Evolutionary conservation across 257 asterid species (phyloP).

Genomic region (Solanum tarijense): DNA sequence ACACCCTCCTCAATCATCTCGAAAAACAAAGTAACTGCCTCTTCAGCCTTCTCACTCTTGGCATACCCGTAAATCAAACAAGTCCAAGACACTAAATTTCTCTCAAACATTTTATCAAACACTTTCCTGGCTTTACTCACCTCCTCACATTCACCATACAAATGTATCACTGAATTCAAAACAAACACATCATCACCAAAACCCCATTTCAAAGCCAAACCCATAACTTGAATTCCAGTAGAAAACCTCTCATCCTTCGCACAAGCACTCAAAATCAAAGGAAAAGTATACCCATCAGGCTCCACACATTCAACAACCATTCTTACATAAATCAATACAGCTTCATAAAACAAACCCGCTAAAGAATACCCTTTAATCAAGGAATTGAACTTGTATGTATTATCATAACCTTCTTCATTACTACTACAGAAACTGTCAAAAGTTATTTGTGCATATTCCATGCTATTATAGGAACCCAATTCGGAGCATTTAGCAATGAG

Average conservation of each 20-base stretch:
- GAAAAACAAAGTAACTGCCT: conserved; percentile 43
- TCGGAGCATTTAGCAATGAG: conserved; percentile 30
- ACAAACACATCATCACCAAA: conserved; percentile 22
- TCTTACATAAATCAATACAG: conserved; percentile 19
- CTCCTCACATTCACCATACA: conserved; percentile 40
- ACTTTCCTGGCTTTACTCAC: conserved; percentile 30
- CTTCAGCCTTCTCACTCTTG: conserved; percentile 16
- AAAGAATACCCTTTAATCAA: conserved; percentile 30
- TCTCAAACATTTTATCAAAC: conserved; percentile 39
- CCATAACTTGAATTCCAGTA: conserved; percentile 33
- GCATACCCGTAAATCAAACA: conserved; percentile 42
- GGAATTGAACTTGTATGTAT: conserved; percentile 27
- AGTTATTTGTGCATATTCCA: conserved; percentile 26
- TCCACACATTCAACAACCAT: conserved; percentile 26
- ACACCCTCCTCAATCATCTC: conserved; percentile 29
- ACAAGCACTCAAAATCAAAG: conserved; percentile 48
- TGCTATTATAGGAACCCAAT: conserved; percentile 29
- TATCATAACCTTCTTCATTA: conserved; percentile 1
- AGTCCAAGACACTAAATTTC: conserved; percentile 52
- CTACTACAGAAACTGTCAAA: conserved; percentile 18
- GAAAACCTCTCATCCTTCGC: conserved; percentile 21
- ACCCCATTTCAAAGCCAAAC: conserved; percentile 31
- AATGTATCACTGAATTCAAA: conserved; percentile 31
- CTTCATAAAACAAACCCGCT: conserved; percentile 14
- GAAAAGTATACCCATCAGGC: conserved; percentile 45